Evolutionary conservation across 2,329 filamentous ascomycete genomes (phyloP), one percentile per base, ranked within the genome.

Genomic region (Penicillium sp.): DNA sequence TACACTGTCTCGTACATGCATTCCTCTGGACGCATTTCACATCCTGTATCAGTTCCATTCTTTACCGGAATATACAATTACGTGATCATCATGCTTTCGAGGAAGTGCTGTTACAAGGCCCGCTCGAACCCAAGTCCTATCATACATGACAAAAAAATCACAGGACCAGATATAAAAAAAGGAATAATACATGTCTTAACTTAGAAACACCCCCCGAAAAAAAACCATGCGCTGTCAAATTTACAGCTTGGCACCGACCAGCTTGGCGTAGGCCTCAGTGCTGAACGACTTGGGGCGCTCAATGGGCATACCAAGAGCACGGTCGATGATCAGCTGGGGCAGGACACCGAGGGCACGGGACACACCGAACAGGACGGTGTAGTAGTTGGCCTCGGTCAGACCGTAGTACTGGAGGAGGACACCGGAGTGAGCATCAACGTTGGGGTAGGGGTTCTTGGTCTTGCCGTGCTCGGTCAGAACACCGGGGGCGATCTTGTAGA

Each of bases 381-480:
- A 99, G 89, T 95, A 99, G 89, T 88, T 97, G 80, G 94, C 89
- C 85, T 99, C 93, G 63, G 90, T 97, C 77, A 99, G 84, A 73
- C 94, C 94, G 82, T 99, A 99, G 89, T 99, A 94, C 84, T 99
- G 94, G 69, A 99, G 90, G 66, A 99, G 90, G 67, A 99, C 94
- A 85, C 94, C 94, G 29, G 92, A 97, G 89, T 97, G 94, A 73
- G 93, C 92, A 74, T 97, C 93, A 73, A 97, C 92, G 83, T 97
- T 97, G 79, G 94, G 94, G 86, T 85, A 97, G 67, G 93, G 93
- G 89, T 97, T 97, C 90, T 97, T 97, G 85, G 93, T 97, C 90
- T 99, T 99, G 82, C 94, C 94, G 84, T 99, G 94, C 88, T 99
- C 92, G 66, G 94, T 99, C 77, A 99, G 85, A 71, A 99, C 94